Base-by-base conservation (phyloP, 352 stramenopile species). In the Lagenidium sp. region DNA sequence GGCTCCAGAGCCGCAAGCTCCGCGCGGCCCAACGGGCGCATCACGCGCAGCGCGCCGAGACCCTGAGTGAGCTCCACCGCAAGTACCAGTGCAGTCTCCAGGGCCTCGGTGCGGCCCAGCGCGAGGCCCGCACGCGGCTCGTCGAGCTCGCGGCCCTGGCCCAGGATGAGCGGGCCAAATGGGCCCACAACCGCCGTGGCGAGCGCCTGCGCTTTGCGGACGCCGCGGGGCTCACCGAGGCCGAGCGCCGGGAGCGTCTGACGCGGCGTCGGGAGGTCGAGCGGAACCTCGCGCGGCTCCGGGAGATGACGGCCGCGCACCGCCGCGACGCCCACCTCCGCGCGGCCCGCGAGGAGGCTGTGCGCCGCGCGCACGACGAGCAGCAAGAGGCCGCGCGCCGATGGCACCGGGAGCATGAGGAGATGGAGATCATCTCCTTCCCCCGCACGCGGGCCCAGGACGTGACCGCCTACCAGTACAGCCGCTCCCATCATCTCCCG, bases 51-150 rank as follows among this genome's bases (percentile, higher is more conserved):
- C 68, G 79, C 20, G 54, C 68, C n/a, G 46, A 45, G 8, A 19
- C 74, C 41, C 58, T 86, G 37, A 65, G 57, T 1, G 53, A 70
- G 7, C 38, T 89, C 28, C 55, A 79, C 36, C 22, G 46, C 32
- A 68, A 65, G 34, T 82, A 86, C 50, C 64, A 75, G 48, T 50
- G 41, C n/a, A 81, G 71, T 20, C 50, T 85, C 20, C 66, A 82
- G 51, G 66, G 55, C 32, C 76, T 83, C 50, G 77, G 71, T 13
- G 61, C 63, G 12, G 77, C 71, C 2, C 73, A 89, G 29, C 70
- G 71, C 12, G 65, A 79, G 30, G 77, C 76, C 16, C 57, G 73
- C 1, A 42, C 65, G 29, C 85, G 83, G 49, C 44, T 81, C 21
- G 44, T 65, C 21, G 59, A 86, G 30, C 54, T 86, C 16, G 47